Percentiles rank a stretch among this genome's conserved stretches.
Conservation (phyloP, 331 rosid species). For the Pyracantha coccinea region DNA sequence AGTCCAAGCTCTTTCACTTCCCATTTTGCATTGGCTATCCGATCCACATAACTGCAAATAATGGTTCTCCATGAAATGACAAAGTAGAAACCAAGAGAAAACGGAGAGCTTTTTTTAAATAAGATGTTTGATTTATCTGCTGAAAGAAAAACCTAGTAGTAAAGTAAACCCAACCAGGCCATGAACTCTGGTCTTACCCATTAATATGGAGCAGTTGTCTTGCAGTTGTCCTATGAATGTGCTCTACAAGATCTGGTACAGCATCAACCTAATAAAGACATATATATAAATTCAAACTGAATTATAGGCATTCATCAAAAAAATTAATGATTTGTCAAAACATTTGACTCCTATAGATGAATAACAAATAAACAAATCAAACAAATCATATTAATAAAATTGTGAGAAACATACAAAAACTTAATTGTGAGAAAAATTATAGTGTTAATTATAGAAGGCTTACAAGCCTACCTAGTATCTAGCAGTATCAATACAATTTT, state of each 20-base stretch:
- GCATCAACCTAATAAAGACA: slow-evolving; percentile 71
- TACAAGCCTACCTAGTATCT: neutral
- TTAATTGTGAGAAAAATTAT: neutral
- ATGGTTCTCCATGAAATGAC: neutral
- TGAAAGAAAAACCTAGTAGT: neutral
- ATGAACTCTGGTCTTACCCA: slow-evolving; percentile 53
- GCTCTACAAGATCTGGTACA: slow-evolving; percentile 85
- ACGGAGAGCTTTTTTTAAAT: neutral
- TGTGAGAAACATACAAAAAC: neutral
- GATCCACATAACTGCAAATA: slow-evolving; percentile 78
- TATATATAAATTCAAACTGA: neutral
- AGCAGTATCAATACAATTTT: too few relatives aligned
- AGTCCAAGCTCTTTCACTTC: slow-evolving; percentile 96
- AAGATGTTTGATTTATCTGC: neutral
- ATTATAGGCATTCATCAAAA: neutral
- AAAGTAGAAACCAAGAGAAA: neutral
- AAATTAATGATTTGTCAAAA: neutral
- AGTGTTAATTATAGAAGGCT: neutral
- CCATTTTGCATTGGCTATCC: slow-evolving; percentile 91
- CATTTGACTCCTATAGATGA: neutral
- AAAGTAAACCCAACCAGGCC: neutral
- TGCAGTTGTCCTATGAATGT: slow-evolving; percentile 79
- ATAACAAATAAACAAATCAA: neutral
- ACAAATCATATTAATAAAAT: neutral
- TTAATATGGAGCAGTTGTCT: slow-evolving; percentile 75